These are phyloP conservation scores for Wickerhamiella spandovensis DNA, from an alignment of 805 yeast species.

Conservation along the genomic window DNA sequence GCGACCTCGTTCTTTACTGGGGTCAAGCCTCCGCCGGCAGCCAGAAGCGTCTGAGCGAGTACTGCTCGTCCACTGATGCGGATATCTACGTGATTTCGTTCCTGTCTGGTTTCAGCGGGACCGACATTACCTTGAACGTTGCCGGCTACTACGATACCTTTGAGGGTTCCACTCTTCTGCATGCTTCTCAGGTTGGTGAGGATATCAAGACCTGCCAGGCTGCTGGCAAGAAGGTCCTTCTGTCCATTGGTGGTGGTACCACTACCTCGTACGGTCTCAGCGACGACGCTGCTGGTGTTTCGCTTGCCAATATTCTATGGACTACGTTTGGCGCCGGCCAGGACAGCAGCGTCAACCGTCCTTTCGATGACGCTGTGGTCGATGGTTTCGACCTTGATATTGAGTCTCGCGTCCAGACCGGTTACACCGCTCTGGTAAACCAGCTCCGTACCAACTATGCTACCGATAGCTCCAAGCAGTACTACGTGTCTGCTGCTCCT, in stretches of 20 bases:
- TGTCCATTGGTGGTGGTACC: constrained; percentile 67
- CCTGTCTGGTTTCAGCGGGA: constrained; percentile 43
- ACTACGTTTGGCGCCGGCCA: constrained; percentile 39
- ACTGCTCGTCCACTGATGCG: constrained; percentile 56
- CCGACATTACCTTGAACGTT: constrained; percentile 35
- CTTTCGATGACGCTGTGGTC: constrained; percentile 60
- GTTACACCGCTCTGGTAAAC: constrained; percentile 51
- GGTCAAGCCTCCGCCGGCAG: constrained; percentile 71
- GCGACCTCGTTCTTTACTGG: constrained; percentile 73
- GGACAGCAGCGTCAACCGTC: constrained; percentile 24
- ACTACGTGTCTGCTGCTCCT: constrained; percentile 80
- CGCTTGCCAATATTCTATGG: constrained; percentile 42
- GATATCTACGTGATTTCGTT: constrained; percentile 56
- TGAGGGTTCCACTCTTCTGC: constrained; percentile 29
- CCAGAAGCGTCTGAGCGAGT: constrained; percentile 35
- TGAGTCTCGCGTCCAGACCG: constrained; percentile 44
- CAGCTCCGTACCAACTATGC: constrained; percentile 32
- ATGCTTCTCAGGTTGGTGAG: constrained; percentile 37
- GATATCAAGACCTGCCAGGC: constrained; percentile 68
- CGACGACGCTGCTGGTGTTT: constrained; percentile 28
- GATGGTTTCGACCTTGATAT: constrained; percentile 79
- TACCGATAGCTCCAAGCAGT: constrained; percentile 40
- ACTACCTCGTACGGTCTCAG: constrained; percentile 41
- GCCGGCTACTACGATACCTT: constrained; percentile 27
- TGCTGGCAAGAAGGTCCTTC: constrained; percentile 60